Evolutionary conservation across 2,329 filamentous ascomycete species (phyloP).

Genomic region (Xylariaceae sp.): DNA sequence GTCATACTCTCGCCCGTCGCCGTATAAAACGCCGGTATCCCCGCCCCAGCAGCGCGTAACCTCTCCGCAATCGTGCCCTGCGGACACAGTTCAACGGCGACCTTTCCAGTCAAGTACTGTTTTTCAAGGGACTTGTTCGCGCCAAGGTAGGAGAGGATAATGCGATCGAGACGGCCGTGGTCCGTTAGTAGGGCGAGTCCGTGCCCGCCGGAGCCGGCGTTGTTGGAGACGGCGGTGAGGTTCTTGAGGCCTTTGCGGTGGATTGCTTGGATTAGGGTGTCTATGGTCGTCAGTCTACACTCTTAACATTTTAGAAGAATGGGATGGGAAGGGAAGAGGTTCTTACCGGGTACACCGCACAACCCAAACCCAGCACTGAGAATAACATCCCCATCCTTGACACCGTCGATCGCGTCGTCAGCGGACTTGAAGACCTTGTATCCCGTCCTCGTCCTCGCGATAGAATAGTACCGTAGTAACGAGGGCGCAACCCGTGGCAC

Average conservation of each 20-base stretch:
- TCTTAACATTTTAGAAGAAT: no score
- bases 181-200: slow-evolving; percentile 65
- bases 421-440: slow-evolving; percentile 52
- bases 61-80: slow-evolving; percentile 71
- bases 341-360: slow-evolving; percentile 65
- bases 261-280: slow-evolving; percentile 68
- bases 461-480: slow-evolving; percentile 22
- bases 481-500: not conserved
- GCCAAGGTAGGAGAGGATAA: slow-evolving; percentile 71
- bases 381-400: slow-evolving; percentile 64
- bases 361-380: slow-evolving; percentile 79
- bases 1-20: slow-evolving; percentile 62
- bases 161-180: slow-evolving; percentile 63
- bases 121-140: slow-evolving; percentile 72
- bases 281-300: no score
- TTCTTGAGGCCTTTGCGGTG: slow-evolving; percentile 53
- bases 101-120: slow-evolving; percentile 68
- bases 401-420: slow-evolving; percentile 63
- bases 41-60: slow-evolving; percentile 66
- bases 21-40: slow-evolving; percentile 77
- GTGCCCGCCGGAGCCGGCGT: slow-evolving; percentile 64
- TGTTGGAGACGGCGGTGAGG: slow-evolving; percentile 75
- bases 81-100: slow-evolving; percentile 70
- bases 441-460: slow-evolving; percentile 27
- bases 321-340: no score